Base-by-base conservation (phyloP, 2,329 filamentous ascomycete species). In the Aspergillus glaucus region DNA sequence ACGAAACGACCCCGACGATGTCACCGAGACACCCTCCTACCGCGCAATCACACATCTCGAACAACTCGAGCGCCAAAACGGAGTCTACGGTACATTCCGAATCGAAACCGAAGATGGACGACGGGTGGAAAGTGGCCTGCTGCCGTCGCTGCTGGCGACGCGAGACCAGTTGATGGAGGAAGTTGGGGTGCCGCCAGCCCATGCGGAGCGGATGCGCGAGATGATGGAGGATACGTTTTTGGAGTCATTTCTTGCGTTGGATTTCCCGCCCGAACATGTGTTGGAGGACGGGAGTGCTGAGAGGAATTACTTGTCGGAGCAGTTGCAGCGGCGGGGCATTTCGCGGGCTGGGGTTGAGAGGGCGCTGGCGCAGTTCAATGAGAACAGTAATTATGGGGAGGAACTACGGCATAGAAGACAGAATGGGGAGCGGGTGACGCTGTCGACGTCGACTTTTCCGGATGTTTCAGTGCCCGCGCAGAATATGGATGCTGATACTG, bases 201-300 rank as follows among this genome's bases (percentile, higher is more conserved):
- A 71, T 52, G 70, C 70, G 17, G 64, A 67, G 49, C 60, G 67
- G 47, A 70, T 71, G 64, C 67, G 67, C 47, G 64, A 67, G 49
- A 69, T 70, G 63, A 71, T 72, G 65, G 70, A 73, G 49, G 67
- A 72, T 45, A 67, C 67, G 1, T 72, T 73, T 49, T 49, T 73
- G 34, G 69, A 72, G 48, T 69, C 68, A 2, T 73, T 73, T 43
- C 58, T 73, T 28, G 66, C 68, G 1, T 53, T 71, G 32, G 69
- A 73, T 43, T 70, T 71, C 28, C 67, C 65, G 3, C 58, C 69
- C 2, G 56, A 59, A 1, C 69, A 72, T 55, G 62, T 55, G 1
- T 53, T 72, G 9, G 58, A 54, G 2, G 63, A 64, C 7, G 61
- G 59, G 1, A 69, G 57, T 14, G 50, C 58, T 1, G 69, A 73